Percentiles rank a stretch among this genome's conserved stretches.
These are phyloP conservation scores for Aureobasidium melanogenum DNA, from an alignment of 2,329 filamentous ascomycete species.

Conservation along the genomic window DNA sequence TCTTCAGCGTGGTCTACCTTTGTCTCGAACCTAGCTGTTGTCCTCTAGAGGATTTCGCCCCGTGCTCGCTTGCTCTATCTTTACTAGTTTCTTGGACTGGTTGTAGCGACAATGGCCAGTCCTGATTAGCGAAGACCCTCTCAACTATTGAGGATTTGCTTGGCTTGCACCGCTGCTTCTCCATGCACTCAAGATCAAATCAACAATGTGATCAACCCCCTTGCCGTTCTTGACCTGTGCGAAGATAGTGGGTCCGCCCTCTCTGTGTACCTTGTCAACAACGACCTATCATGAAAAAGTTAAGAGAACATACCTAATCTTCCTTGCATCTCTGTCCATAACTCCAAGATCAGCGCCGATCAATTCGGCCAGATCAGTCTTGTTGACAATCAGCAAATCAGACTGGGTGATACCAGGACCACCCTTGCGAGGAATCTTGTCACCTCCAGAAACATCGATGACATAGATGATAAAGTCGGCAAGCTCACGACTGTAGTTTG, in stretches of 20 bases:
- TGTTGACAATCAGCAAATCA: slow-evolving; percentile 89
- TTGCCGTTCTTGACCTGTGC: slow-evolving; percentile 93
- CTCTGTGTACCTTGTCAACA: slow-evolving; percentile 40
- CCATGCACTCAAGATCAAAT: slow-evolving; percentile 85
- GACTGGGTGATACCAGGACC: slow-evolving; percentile 96
- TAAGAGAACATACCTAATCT: slow-evolving; percentile 51
- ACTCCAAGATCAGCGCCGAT: slow-evolving; percentile 84
- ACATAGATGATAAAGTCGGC: slow-evolving; percentile 99
- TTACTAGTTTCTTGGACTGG: background rate
- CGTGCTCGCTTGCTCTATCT: background rate
- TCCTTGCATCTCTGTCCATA: slow-evolving; percentile 89
- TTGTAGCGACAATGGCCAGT: background rate
- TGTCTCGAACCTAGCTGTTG: background rate
- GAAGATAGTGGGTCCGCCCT: slow-evolving; percentile 91
- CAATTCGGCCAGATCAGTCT: slow-evolving; percentile 86
- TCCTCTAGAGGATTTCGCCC: background rate
- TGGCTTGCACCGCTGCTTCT: slow-evolving; percentile 67
- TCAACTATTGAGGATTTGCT: slow-evolving; percentile 19
- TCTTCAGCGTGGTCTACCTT: background rate
- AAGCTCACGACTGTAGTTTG: slow-evolving; percentile 90
- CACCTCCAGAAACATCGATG: slow-evolving; percentile 91
- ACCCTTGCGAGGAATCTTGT: slow-evolving; percentile 94
- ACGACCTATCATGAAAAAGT: background rate
- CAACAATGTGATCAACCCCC: slow-evolving; percentile 77
- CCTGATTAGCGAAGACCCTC: background rate